phyloP scores from a whole-genome alignment of 179 eudicot species.

The Vitellaria paradoxa region DNA sequence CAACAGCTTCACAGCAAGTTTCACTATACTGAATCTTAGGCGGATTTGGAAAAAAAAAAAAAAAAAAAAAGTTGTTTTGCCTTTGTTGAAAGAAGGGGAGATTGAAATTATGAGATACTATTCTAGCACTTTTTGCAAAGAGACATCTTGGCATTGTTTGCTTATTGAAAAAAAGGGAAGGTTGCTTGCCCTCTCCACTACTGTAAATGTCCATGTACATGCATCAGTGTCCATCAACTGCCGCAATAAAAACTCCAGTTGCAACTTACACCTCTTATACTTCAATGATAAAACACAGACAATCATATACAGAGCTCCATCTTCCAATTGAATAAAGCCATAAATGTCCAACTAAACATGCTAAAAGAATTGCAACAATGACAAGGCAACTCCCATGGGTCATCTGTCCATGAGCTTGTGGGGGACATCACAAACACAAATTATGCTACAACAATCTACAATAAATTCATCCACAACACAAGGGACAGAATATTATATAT shows the following conservation, averaged over 20 bases:
- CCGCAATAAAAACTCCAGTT: background rate
- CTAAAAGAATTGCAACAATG: background rate
- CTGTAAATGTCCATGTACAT: background rate
- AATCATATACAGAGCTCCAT: background rate
- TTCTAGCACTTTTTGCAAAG: background rate
- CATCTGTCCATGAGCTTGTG: background rate
- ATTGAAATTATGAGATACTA: background rate
- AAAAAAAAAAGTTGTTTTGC: background rate
- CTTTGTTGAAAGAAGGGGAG: background rate
- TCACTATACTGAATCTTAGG: background rate
- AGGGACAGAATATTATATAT: background rate
- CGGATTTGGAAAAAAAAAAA: background rate
- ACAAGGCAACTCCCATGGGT: background rate
- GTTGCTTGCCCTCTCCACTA: background rate
- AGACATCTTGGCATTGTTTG: background rate
- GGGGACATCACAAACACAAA: background rate
- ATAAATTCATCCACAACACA: background rate
- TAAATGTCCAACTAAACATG: no score
- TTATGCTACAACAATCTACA: no score
- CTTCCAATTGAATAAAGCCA: background rate
- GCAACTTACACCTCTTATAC: background rate
- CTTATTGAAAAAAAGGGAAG: background rate
- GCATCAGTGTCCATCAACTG: background rate
- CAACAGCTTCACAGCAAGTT: background rate
- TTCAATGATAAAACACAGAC: background rate